phyloP scores from a whole-genome alignment of 1,139 yeast genomes.

The Yamadazyma jaroonii region DNA sequence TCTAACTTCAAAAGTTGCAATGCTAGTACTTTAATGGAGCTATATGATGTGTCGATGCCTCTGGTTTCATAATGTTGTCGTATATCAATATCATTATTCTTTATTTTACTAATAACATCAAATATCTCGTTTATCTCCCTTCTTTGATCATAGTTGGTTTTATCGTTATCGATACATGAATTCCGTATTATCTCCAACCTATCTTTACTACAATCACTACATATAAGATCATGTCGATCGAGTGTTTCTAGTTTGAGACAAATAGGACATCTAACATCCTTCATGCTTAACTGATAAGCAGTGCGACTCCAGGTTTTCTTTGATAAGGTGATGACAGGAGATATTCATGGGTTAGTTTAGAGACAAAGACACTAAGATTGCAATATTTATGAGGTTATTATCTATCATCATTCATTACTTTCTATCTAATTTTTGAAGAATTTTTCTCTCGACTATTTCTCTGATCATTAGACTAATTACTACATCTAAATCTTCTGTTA shows the following conservation, averaged over 20 bases:
- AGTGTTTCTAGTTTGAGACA: constrained; percentile 12
- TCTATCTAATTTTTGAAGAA: constrained; percentile 14
- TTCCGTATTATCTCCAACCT: constrained; percentile 20
- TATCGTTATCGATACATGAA: constrained; percentile 25
- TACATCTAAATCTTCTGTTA: constrained; percentile 48
- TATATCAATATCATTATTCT: constrained; percentile 7
- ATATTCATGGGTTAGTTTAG: too few relatives aligned
- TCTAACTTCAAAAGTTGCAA: constrained; percentile 44
- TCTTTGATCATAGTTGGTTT: constrained; percentile 18
- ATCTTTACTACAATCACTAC: constrained; percentile 21
- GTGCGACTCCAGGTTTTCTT: constrained; percentile 1
- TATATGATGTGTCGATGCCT: constrained; percentile 1
- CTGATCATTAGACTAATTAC: constrained; percentile 54
- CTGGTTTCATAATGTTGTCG: not conserved
- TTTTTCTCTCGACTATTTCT: constrained; percentile 52
- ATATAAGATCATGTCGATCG: constrained; percentile 16
- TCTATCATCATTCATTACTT: not conserved
- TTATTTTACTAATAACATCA: constrained; percentile 15
- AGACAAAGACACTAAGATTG: too few relatives aligned
- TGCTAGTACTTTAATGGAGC: constrained; percentile 36
- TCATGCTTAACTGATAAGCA: constrained; percentile 1
- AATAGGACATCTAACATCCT: constrained; percentile 14
- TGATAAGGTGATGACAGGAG: not conserved
- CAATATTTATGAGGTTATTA: not conserved
- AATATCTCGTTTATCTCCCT: constrained; percentile 29